Percentiles rank a stretch among this genome's conserved stretches.
Conservation (phyloP, 192 early-diverging fungal species). For the Irineochytrium annulatum region DNA sequence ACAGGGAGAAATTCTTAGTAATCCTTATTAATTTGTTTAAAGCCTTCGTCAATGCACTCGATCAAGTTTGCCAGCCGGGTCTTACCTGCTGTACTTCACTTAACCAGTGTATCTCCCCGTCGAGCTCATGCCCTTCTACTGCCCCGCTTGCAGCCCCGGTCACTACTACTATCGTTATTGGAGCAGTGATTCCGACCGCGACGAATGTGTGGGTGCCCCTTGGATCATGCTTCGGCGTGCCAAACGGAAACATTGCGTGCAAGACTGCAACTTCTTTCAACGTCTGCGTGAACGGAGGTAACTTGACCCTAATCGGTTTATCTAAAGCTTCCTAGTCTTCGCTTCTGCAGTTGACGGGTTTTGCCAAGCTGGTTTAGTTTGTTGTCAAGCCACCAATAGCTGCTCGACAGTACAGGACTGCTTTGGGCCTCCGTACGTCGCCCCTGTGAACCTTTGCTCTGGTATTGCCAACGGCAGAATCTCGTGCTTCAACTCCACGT, state of each 20-base stretch:
- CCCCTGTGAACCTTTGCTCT: neutral
- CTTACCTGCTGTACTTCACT: neutral
- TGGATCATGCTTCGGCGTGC: no score
- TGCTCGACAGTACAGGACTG: neutral
- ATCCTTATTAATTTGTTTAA: neutral
- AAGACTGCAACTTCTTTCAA: neutral
- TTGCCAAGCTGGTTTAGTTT: neutral
- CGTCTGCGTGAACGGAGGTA: neutral
- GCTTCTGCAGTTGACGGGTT: neutral
- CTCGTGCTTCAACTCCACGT: neutral
- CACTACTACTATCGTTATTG: no score
- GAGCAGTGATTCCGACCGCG: no score
- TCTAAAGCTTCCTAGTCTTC: no score
- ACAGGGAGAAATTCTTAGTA: no score
- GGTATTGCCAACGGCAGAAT: conserved; percentile 5
- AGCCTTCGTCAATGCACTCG: neutral
- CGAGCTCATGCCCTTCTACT: no score
- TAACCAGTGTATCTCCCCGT: neutral
- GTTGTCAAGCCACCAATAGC: neutral
- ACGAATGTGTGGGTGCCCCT: neutral
- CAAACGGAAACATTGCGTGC: conserved; percentile 1
- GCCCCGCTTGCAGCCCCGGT: neutral
- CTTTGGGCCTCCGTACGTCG: neutral
- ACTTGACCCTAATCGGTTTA: no score
- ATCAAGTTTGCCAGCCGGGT: neutral